A percentile compares a stretch with the other conserved stretches of the same genome.
phyloP scores from a whole-genome alignment of 2,329 filamentous ascomycete genomes.

The Berkeleyomyces basicola region DNA sequence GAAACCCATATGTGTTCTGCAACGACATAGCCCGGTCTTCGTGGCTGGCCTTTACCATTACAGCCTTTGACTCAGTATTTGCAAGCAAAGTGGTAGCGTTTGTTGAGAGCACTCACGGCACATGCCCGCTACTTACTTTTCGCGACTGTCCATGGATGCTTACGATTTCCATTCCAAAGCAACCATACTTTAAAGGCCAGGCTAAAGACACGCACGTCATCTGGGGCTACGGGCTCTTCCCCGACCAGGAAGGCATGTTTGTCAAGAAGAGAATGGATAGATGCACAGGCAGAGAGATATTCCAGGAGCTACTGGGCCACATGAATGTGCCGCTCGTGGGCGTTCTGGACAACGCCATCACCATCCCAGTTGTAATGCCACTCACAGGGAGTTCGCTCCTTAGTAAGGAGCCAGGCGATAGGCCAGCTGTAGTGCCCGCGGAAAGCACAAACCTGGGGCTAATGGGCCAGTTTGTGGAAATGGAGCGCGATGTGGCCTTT shows the following conservation, averaged over 20 bases:
- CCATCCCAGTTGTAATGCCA: conserved; percentile 24
- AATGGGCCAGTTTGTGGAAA: conserved; percentile 27
- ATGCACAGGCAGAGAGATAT: conserved; percentile 26
- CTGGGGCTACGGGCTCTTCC: conserved; percentile 27
- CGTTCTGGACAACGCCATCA: conserved; percentile 16
- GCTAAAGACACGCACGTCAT: conserved; percentile 21
- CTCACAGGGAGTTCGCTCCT: conserved; percentile 24
- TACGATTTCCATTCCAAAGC: conserved; percentile 24
- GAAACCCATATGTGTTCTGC: conserved; percentile 22
- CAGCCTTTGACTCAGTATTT: conserved; percentile 20
- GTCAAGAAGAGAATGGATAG: conserved; percentile 25
- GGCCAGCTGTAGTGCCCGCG: conserved; percentile 24
- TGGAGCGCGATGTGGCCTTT: conserved; percentile 22
- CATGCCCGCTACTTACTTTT: conserved; percentile 18
- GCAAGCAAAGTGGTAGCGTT: conserved; percentile 19
- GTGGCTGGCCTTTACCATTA: conserved; percentile 25
- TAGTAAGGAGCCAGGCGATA: conserved; percentile 21
- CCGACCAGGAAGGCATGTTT: conserved; percentile 21
- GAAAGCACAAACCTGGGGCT: conserved; percentile 24
- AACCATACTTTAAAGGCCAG: conserved; percentile 27
- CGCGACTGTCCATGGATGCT: conserved; percentile 26
- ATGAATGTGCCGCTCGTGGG: conserved; percentile 20
- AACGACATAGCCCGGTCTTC: conserved; percentile 22
- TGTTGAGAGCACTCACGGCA: conserved; percentile 18
- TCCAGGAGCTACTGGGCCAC: conserved; percentile 24